Percentiles rank a stretch among this genome's conserved stretches.
Conservation (phyloP, 352 stramenopile species). For the Pythium aristosporum region DNA sequence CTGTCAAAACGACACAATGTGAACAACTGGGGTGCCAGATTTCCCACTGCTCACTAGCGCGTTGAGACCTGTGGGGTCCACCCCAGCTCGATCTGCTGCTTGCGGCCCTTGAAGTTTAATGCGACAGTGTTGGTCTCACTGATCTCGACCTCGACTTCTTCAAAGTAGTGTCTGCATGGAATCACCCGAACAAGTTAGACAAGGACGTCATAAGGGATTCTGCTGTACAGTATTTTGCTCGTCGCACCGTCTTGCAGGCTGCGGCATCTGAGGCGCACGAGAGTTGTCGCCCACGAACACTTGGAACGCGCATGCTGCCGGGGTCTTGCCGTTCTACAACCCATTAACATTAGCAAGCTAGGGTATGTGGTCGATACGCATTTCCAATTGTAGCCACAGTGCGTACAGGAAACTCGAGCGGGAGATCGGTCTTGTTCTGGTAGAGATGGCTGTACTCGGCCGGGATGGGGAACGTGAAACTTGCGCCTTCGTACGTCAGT, state of each 20-base stretch:
- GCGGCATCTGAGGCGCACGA: constrained; percentile 33
- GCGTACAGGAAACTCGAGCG: constrained; percentile 74
- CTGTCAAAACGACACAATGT: constrained; percentile 10
- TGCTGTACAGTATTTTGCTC: neutral
- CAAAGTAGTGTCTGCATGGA: constrained; percentile 62
- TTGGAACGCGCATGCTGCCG: constrained; percentile 64
- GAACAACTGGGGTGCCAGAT: neutral
- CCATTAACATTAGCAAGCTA: neutral
- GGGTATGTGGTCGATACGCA: too few relatives aligned
- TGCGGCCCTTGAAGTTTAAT: constrained; percentile 48
- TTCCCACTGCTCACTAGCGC: neutral
- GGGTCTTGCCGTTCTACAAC: constrained; percentile 68
- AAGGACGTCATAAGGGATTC: neutral
- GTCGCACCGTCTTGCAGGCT: constrained; percentile 49
- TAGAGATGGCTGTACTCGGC: constrained; percentile 71
- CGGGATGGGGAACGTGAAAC: constrained; percentile 79
- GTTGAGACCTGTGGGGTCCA: constrained; percentile 71
- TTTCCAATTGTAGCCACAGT: neutral
- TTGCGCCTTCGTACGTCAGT: constrained; percentile 69
- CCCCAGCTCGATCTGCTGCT: constrained; percentile 72
- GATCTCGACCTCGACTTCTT: constrained; percentile 61
- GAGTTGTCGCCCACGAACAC: constrained; percentile 65
- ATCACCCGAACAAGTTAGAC: neutral
- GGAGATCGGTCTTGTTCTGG: constrained; percentile 70
- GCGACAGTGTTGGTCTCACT: constrained; percentile 38